Percentiles rank a stretch among this genome's conserved stretches.
Evolutionary conservation across 2,329 filamentous ascomycete species (phyloP).

Genomic region (Calonectria crousiana): DNA sequence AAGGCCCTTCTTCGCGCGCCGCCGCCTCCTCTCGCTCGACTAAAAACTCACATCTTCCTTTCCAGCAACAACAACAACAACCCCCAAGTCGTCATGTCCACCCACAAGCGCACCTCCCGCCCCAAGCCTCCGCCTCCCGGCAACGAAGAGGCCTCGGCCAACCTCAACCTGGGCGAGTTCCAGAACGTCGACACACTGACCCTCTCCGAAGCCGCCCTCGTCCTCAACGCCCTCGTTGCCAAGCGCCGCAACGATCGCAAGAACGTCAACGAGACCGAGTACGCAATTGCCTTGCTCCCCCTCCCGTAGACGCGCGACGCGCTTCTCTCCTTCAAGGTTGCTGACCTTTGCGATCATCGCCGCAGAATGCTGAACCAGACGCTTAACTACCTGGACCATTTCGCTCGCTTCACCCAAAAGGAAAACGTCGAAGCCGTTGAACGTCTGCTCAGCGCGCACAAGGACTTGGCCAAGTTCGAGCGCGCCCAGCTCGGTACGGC

Average conservation of each 20-base stretch:
- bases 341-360: slow-evolving; percentile 24
- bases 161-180: slow-evolving; percentile 92
- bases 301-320: background rate
- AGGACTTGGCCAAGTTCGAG: slow-evolving; percentile 91
- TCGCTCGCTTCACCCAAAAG: slow-evolving; percentile 95
- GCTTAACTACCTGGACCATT: slow-evolving; percentile 91
- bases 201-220: slow-evolving; percentile 89
- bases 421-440: slow-evolving; percentile 97
- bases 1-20: background rate
- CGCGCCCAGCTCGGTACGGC: slow-evolving; percentile 87
- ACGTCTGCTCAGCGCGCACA: slow-evolving; percentile 82
- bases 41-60: background rate
- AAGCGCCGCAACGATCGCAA: slow-evolving; percentile 84
- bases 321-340: background rate
- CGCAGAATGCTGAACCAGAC: slow-evolving; percentile 85
- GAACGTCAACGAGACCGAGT: slow-evolving; percentile 88
- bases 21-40: background rate
- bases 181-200: slow-evolving; percentile 92
- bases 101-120: slow-evolving; percentile 65
- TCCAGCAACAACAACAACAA: too few species aligned
- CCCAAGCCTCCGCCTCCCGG: slow-evolving; percentile 76
- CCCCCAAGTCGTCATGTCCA: slow-evolving; percentile 22
- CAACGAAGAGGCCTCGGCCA: slow-evolving; percentile 88
- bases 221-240: slow-evolving; percentile 89
- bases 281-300: slow-evolving; percentile 49